A percentile compares a stretch with the other conserved stretches of the same genome.
Conservation (phyloP, 2,329 filamentous ascomycete species). For the Pseudogymnoascus sp. region DNA sequence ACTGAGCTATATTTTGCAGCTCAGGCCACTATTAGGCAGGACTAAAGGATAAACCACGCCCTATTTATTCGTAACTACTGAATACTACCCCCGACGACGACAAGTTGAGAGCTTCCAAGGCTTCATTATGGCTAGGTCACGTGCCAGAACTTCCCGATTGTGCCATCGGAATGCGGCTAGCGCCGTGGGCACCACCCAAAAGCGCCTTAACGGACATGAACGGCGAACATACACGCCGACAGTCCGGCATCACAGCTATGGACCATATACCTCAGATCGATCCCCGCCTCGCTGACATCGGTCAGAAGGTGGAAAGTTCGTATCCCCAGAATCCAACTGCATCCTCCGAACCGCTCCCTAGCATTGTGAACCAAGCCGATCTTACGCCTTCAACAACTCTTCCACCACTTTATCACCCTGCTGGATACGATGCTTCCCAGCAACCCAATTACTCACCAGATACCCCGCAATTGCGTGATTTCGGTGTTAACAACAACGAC, state of each 20-base stretch:
- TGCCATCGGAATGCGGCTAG: constrained; percentile 1
- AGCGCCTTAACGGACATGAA: constrained; percentile 4
- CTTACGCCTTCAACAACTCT: background rate
- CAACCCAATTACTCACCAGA: constrained; percentile 3
- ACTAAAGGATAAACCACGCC: background rate
- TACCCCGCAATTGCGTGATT: constrained; percentile 8
- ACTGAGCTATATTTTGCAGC: background rate
- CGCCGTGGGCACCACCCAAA: background rate
- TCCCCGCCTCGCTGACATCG: constrained; percentile 7
- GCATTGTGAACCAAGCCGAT: constrained; percentile 4
- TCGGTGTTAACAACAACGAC: background rate
- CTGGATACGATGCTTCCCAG: background rate
- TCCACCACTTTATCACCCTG: constrained; percentile 6
- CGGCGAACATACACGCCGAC: constrained; percentile 8
- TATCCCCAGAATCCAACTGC: background rate
- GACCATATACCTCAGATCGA: constrained; percentile 7
- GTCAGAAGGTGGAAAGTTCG: constrained; percentile 5
- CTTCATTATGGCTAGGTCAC: background rate
- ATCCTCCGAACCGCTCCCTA: background rate
- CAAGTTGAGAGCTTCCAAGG: background rate
- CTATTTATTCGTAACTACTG: background rate
- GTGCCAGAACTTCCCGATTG: background rate
- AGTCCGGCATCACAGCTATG: constrained; percentile 4
- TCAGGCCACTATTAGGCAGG: background rate
- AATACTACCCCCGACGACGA: background rate